Base-by-base conservation (phyloP, 139 green algal species). In the Asterochloris sp. region DNA sequence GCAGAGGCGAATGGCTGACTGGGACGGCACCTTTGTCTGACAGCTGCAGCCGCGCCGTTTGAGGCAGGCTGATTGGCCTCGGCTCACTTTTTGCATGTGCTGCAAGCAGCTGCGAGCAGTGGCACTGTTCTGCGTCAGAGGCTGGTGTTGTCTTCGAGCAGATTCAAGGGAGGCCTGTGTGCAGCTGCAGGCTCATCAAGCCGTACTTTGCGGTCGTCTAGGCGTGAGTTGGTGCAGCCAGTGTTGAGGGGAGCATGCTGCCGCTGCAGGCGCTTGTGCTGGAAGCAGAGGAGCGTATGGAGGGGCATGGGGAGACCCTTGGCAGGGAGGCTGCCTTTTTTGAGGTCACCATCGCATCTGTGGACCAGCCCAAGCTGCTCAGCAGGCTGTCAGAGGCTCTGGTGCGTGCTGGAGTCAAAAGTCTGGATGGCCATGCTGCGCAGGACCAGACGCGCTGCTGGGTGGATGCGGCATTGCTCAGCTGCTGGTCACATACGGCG, bases 301-400 rank as follows among this genome's bases (percentile, higher is more conserved):
- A 90, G 14, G 66, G 38, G 71, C 38, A 67, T 6, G 24, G 62
- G 74, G 74, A 85, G 21, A 19, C 69, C 80, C 83, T 38, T 62
- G 47, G 74, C 8, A 78, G 82, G 26, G 86, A 87, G 24, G 81
- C 79, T 67, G 88, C 88, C 11, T 97, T 98, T 76, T 97, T 96
- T 78, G 96, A 98, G 80, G 93, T 98, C 54, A 98, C 95, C 21
- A 91, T 98, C 26, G 92, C 92, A 9, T 94, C 91, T n/a, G 88
- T 92, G 69, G 95, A 99, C 86, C 93, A 96, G 89, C 95, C 94
- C 62, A 98, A 98, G 83, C 89, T 98, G 63, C 89, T 99, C 10
- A 96, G 91, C 89, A 85, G 93, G 27, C 87, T 99, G 0, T 96
- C 92, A 21, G 91, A 97, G 68, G 93, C 89, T 2, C 87, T 98